These are phyloP conservation scores for Samsoniella hepiali DNA, from an alignment of 2,329 filamentous ascomycete species.

Conservation along the genomic window DNA sequence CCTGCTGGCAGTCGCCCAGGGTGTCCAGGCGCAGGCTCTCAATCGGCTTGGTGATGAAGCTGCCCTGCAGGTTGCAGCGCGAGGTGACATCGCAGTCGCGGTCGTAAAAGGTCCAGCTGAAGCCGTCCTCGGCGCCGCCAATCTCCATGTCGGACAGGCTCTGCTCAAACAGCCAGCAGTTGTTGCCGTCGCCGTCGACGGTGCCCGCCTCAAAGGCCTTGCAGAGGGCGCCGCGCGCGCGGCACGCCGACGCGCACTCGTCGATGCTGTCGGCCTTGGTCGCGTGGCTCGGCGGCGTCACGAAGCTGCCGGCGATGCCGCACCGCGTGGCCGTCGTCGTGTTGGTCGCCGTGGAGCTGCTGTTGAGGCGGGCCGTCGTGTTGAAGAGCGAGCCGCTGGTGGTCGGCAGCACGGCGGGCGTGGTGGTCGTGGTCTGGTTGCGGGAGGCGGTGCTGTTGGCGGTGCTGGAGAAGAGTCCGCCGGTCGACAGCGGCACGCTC, in stretches of 20 bases:
- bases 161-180: slow-evolving; percentile 15
- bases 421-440: slow-evolving; percentile 6
- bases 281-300: slow-evolving; percentile 10
- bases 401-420: neutral
- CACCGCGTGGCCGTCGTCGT: neutral
- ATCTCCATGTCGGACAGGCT: slow-evolving; percentile 11
- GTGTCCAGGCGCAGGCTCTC: slow-evolving; percentile 1
- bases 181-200: slow-evolving; percentile 18
- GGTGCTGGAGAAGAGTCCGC: neutral
- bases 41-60: slow-evolving; percentile 15
- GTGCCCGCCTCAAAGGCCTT: slow-evolving; percentile 15
- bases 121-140: slow-evolving; percentile 11
- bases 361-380: neutral
- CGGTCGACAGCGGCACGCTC: neutral
- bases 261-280: slow-evolving; percentile 15
- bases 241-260: slow-evolving; percentile 10
- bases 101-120: slow-evolving; percentile 18
- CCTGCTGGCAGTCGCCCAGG: slow-evolving; percentile 9
- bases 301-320: slow-evolving; percentile 16
- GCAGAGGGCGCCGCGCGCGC: slow-evolving; percentile 6
- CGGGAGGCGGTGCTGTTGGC: slow-evolving; percentile 1
- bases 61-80: slow-evolving; percentile 16
- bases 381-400: slow-evolving; percentile 4
- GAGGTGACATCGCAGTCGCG: slow-evolving; percentile 10
- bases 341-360: neutral